A percentile compares a stretch with the other conserved stretches of the same genome.
Evolutionary conservation across 2,329 filamentous ascomycete species (phyloP).

Genomic region (Endoconidiophora laricicola): DNA sequence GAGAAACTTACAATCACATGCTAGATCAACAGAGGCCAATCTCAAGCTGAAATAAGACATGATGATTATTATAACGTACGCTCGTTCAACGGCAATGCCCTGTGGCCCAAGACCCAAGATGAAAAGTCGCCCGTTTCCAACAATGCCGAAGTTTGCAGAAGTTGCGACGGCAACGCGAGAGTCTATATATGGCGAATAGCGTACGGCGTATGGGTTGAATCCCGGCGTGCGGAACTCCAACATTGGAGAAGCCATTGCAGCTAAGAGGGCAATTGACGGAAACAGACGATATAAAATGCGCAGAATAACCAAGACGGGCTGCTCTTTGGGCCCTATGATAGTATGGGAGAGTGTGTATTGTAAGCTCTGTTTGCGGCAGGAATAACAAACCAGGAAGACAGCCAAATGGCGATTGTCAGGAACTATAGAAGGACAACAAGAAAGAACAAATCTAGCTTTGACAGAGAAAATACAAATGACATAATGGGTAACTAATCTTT

Average conservation of each 20-base stretch:
- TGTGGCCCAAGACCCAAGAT: conserved; percentile 67
- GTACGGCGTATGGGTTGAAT: conserved; percentile 91
- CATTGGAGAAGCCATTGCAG: conserved; percentile 42
- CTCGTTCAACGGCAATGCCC: conserved; percentile 66
- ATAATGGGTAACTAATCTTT: no score
- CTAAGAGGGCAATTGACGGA: neutral
- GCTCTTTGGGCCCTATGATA: no score
- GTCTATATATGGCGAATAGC: conserved; percentile 98
- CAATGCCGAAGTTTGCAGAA: conserved; percentile 90
- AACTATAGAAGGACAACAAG: no score
- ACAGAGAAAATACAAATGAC: no score
- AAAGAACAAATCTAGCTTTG: no score
- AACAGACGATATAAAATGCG: neutral
- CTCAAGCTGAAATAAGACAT: neutral
- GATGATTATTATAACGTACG: conserved; percentile 29
- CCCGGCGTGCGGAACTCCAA: conserved; percentile 87
- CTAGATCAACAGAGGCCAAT: neutral
- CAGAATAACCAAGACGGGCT: neutral
- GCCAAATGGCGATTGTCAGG: no score
- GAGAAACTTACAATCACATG: neutral
- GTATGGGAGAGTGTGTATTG: no score
- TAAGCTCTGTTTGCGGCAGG: no score
- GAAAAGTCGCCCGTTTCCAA: conserved; percentile 85
- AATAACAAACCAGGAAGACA: no score
- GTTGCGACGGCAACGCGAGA: conserved; percentile 78